Evolutionary conservation across 2,329 filamentous ascomycete species (phyloP), one percentile per base, ranked within the genome.

Genomic region (Fusarium sp.): DNA sequence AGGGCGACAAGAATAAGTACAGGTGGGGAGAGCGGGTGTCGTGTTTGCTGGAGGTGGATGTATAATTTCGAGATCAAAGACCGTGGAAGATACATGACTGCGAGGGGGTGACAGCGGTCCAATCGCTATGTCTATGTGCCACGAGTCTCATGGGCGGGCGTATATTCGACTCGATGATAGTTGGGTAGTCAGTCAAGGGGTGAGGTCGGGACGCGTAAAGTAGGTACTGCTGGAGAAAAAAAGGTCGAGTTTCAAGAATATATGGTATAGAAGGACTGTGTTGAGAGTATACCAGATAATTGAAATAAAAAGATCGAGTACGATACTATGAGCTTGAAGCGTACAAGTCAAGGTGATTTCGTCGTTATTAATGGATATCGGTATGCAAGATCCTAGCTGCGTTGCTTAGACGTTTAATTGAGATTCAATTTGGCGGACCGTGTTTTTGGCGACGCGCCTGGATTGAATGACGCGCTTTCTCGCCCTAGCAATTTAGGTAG

Each of bases 1-100:
- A 98, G 92, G 38, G 95, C 93, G 71, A 95, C 95, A 60, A 99
- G 92, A 70, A 99, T 89, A 27, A 98, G 87, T 57, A 98, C 94
- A 1, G 95, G 95, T 42, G 95, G 92, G 20, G 94, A 96, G 54
- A 95, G 89, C n/a, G 95, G 92, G 78, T 98, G 93, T 72, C 95
- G 91, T 46, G 92, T 92, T 80, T 89, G 89, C 80, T 97, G 90
- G 60, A 99, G 92, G 81, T 97, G 92, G 65, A 89, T 88, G 85
- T 99, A 99, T 76, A 98, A 90, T 76, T 95, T 95, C 52, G 94
- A 93, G 78, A 98, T 92, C 71, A 97, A 87, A 71, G 89, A 88
- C 72, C 96, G 93, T 77, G 95, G 96, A 70, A 99, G 91, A 90
- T 98, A 97, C 96, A 99, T 99, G 80, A 77, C 79, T 63, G 54